Evolutionary conservation across 208 protist genomes (phyloP).

Genomic region (Leishmania tropica): DNA sequence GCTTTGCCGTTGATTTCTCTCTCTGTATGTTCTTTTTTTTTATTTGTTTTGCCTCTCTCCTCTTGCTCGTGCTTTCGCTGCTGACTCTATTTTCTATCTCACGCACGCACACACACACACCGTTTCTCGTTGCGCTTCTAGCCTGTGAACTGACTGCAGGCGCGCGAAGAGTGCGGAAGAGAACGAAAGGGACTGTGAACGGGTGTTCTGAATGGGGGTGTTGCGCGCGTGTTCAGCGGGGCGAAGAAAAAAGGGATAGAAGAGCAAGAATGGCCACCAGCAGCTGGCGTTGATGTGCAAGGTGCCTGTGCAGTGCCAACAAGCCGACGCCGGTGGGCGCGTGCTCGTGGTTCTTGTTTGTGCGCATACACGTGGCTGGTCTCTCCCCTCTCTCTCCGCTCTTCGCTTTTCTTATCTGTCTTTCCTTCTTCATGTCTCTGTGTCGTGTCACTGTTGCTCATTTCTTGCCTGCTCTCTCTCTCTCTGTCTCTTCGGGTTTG

Average conservation of each 20-base stretch:
- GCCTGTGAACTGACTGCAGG: neutral
- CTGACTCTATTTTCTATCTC: neutral
- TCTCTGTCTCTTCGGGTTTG: neutral
- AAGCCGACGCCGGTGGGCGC: neutral
- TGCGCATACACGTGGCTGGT: neutral
- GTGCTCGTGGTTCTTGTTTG: neutral
- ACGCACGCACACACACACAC: too few species aligned
- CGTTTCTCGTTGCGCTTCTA: neutral
- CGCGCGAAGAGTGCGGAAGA: neutral
- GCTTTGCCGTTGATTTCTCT: neutral
- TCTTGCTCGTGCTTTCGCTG: slow-evolving; percentile 1
- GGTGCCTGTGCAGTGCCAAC: neutral
- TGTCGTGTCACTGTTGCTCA: neutral
- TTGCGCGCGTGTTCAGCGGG: neutral
- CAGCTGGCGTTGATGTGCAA: neutral
- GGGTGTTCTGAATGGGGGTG: neutral
- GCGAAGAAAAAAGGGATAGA: neutral
- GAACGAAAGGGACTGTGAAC: neutral
- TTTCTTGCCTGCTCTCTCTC: neutral
- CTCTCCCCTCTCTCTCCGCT: neutral
- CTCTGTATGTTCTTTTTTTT: neutral
- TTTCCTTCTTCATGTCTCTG: neutral
- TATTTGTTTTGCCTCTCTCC: neutral
- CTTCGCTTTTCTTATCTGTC: neutral
- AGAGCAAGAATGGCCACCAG: neutral